Base-by-base conservation (phyloP, 495 filamentous ascomycete genomes). In the Hypoxylon crocopeplum region DNA sequence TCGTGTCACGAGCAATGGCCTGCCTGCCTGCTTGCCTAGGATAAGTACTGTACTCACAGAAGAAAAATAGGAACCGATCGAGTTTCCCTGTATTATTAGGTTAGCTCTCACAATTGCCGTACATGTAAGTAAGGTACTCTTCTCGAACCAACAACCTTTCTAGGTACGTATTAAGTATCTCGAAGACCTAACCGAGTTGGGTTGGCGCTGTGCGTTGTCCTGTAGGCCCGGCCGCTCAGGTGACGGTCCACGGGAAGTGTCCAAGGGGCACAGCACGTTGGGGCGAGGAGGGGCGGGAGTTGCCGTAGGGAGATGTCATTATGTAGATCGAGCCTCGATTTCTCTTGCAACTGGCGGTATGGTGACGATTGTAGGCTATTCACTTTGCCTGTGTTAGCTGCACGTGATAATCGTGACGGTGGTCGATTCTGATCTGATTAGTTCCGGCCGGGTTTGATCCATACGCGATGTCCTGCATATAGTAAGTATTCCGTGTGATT, bases 231-330 rank as follows among this genome's bases (percentile, higher is more conserved):
- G 29, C 41, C 21, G 46, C 47, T 51, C 51, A 51, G 52, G 59
- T 56, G 52, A 56, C 52, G 17, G 40, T 36, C 46, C 45, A 52
- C 40, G 39, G 38, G n/a, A 62, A 40, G 59, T 38, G 40, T 55
- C 46, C 11, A 36, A 42, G 59, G 40, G 59, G 59, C 59, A 56
- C 59, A 56, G 59, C 47, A 62, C 8, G 16, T 29, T 38, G 30
- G 33, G 20, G 13, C 5, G 37, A 48, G 53, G 59, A 37, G 40
- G 47, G 48, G 48, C 54, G 60, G 54, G 60, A 54, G 54, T 41
- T 48, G 53, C 53, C 60, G 53, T 45, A 44, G 39, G 24, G 24
- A 27, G 8, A 8, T 46, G 16, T 29, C 22, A 32, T 17, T 25
- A 8, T 46, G 25, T 46, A 46, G 42, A 32, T 32, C 42, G 42